Evolutionary conservation across 805 yeast genomes (phyloP), one percentile per base, ranked within the genome.

Genomic region (Saccharomycopsis guyanensis): DNA sequence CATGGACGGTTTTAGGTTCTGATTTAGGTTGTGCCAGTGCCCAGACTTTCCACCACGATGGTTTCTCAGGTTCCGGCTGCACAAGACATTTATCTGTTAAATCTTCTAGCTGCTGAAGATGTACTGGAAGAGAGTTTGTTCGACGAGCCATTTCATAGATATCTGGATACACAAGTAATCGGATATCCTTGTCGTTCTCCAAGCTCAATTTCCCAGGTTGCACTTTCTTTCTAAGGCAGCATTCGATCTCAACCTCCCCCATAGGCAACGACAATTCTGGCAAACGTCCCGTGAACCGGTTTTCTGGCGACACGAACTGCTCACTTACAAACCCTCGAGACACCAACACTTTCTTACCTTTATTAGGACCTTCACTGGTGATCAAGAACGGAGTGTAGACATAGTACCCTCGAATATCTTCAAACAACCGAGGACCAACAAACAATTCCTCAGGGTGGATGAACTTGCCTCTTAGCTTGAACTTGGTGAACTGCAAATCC

Each of bases 281-380:
- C 47, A 89, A 69, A 10, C 64, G 64, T 12, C 36, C 29, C 10
- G 33, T 23, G 4, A 38, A 36, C 76, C 84, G 55, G 54, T 69
- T 54, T 47, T 71, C 49, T 70, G 95, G 80, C n/a, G 66, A 61
- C 2, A 68, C 60, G 64, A 76, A 77, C 12, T 78, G 84, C 54
- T 83, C 87, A 22, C 76, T 66, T 39, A 93, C 78, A 95, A 97
- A 93, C 13, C 98, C 98, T 54, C 98, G 75, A 60, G 86, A 94
- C 24, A 93, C 73, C 45, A 93, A 66, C 15, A 93, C 68, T 44
- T 85, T 89, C 40, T 80, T 75, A 1, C 88, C 93, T 20, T 87
- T 85, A 51, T 76, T 79, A 3, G 76, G 67, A 50, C 95, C 76
- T 20, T 78, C 73, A 22, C 41, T 22, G 22, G 53, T 50, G 13